A percentile compares a stretch with the other conserved stretches of the same genome.
These are phyloP conservation scores for Harrya chromipes DNA, from an alignment of 768 basidiomycete genomes.

Conservation along the genomic window DNA sequence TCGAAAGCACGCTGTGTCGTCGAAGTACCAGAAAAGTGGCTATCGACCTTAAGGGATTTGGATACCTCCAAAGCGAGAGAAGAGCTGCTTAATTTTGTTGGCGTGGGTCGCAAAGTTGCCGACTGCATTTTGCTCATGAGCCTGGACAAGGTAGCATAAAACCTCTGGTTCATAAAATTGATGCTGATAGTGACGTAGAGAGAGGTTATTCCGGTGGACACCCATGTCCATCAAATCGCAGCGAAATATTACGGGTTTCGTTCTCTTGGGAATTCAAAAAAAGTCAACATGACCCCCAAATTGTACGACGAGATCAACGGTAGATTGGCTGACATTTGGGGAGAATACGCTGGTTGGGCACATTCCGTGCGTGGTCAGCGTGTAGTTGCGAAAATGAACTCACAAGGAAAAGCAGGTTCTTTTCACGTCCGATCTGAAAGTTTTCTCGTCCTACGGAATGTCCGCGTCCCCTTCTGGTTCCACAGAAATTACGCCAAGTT, in stretches of 20 bases:
- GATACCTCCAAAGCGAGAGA: constrained; percentile 61
- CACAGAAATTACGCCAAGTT: constrained; percentile 11
- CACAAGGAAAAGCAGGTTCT: constrained; percentile 46
- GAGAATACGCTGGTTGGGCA: constrained; percentile 86
- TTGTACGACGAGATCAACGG: constrained; percentile 70
- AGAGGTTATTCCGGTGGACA: constrained; percentile 92
- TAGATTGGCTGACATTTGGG: constrained; percentile 68
- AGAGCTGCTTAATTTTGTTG: constrained; percentile 77
- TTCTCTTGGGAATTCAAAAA: constrained; percentile 37
- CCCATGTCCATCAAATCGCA: constrained; percentile 91
- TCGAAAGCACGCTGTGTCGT: not conserved
- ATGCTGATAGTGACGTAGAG: constrained; percentile 41
- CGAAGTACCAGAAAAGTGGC: constrained; percentile 61
- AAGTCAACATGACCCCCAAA: constrained; percentile 67
- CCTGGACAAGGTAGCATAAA: constrained; percentile 69
- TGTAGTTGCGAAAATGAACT: not conserved
- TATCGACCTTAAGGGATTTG: constrained; percentile 47
- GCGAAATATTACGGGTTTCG: constrained; percentile 72
- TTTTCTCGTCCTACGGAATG: constrained; percentile 60
- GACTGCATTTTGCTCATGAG: constrained; percentile 95
- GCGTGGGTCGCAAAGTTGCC: constrained; percentile 95
- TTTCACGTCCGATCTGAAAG: constrained; percentile 72
- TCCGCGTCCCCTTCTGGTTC: constrained; percentile 20
- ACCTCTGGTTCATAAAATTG: not conserved
- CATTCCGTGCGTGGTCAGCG: constrained; percentile 57